Percentiles rank a stretch among this genome's conserved stretches.
Evolutionary conservation across 768 basidiomycete genomes (phyloP).

Genomic region (Suillus subalutaceus): DNA sequence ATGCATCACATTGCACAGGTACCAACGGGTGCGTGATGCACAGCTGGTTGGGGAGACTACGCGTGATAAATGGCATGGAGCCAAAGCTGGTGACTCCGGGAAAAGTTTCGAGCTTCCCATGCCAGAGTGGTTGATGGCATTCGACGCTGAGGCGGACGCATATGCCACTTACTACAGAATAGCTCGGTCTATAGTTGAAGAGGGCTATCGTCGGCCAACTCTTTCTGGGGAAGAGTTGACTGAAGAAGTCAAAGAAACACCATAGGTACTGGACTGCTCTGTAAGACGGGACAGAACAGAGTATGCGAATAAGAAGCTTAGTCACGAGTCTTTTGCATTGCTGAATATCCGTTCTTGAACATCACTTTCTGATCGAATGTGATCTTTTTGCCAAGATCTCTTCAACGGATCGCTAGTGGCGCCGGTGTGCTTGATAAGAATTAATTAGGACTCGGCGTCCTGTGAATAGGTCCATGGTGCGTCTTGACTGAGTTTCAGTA

Average conservation of each 20-base stretch:
- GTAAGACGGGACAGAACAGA: not conserved
- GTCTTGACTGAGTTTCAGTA: not conserved
- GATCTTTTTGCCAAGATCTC: not conserved
- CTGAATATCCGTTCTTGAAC: constrained; percentile 1
- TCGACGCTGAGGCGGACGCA: constrained; percentile 32
- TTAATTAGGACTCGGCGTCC: not conserved
- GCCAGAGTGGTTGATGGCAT: constrained; percentile 32
- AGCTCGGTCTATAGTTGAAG: constrained; percentile 23
- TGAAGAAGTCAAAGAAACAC: not conserved
- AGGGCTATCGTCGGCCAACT: constrained; percentile 27
- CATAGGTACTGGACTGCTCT: not conserved
- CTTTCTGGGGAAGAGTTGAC: not conserved
- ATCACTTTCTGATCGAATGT: not conserved
- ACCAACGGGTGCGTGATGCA: constrained; percentile 26
- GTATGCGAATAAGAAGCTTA: not conserved
- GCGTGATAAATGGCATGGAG: constrained; percentile 27
- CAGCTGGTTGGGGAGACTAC: constrained; percentile 29
- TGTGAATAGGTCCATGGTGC: not conserved
- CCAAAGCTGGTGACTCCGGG: constrained; percentile 19
- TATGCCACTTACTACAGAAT: constrained; percentile 24
- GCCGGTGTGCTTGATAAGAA: not conserved
- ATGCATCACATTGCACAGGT: constrained; percentile 12
- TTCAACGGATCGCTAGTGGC: not conserved
- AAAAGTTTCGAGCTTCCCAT: constrained; percentile 21
- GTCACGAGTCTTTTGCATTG: not conserved